Base-by-base conservation (phyloP, 768 basidiomycete species). In the Tricholoma sp. region DNA sequence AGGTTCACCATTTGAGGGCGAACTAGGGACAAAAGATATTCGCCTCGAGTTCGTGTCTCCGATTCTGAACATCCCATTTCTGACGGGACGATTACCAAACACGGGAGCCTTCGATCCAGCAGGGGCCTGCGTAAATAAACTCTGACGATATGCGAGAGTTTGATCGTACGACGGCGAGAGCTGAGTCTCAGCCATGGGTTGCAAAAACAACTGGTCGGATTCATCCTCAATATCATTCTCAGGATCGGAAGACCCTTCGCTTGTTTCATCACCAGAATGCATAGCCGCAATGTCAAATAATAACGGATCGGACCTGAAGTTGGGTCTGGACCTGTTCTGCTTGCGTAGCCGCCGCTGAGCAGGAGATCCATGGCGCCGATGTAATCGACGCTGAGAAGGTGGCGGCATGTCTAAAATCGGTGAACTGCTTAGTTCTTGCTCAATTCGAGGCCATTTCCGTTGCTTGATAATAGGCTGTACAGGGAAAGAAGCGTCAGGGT, bases 191-290 rank as follows among this genome's bases (percentile, higher is more conserved):
- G 83, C 76, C 15, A 82, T 69, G 48, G 85, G 80, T 57, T 82
- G 76, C 33, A 91, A 68, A 70, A 94, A 94, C 59, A 68, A 72
- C 47, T 79, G 73, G 64, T 93, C 90, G 33, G 80, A 83, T 63
- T 88, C 89, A 65, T 76, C 80, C 63, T 87, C 87, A 28, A 32
- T 31, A 20, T 80, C 77, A 37, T 82, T 79, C 58, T 77, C 81
- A 62, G 72, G 76, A 33, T 72, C 76, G 0, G 85, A 86, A 1
- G 73, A 75, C 33, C 88, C 89, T 54, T 76, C 79, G 62, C 85
- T 86, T 54, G 76, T 75, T 63, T 93, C 91, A 55, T 90, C 89
- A 17, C 90, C 91, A 8, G 92, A 94, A 63, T 92, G 91, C 15
- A 69, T 69, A 3, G 91, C 91, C 65, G 85, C 86, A 33, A 81